Base-by-base conservation (phyloP, 768 basidiomycete species). In the Cystofilobasidium bisporidii region DNA sequence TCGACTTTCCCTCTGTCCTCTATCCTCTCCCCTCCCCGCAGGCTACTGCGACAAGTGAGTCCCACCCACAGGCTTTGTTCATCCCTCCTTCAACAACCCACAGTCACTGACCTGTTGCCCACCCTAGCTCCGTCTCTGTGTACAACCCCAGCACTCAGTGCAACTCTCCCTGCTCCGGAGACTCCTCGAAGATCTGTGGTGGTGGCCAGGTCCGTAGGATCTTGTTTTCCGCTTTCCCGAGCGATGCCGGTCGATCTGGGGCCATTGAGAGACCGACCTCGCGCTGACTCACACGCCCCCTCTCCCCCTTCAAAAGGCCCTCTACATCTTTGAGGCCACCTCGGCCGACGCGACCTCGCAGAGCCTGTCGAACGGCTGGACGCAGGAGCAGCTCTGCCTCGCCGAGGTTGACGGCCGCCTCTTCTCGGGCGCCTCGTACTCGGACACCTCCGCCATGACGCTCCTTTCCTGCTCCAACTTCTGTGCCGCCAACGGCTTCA, bases 401-500 rank as follows among this genome's bases (percentile, higher is more conserved):
- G 57, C 43, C 28, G 64, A 65, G 14, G 11, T 22, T 22, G 18
- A 20, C 53, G 57, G 64, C 28, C 56, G 64, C 41, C 32, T 45
- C 41, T 36, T 59, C 26, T 1, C 56, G 24, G 40, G 26, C 43
- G 24, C 41, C 14, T 59, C 56, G 11, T 20, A 26, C 20, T 1
- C 6, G 38, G 59, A 38, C 24, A 4, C 11, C 30, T 81, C 76
- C 22, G 22, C 6, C 30, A 73, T 77, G 75, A 79, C 77, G n/a
- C 71, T 70, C 50, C 71, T 71, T 26, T 55, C 40, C 0, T 79
- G 79, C 68, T 69, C 75, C 45, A 38, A 72, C 45, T 72, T 71
- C 22, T 80, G 79, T 71, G 62, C 71, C 0, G 41, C 66, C 32
- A 70, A 72, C 61, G 74, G 75, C 26, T 77, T 73, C 75, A 62